Base-by-base conservation (phyloP, 768 basidiomycete genomes). In the Megacollybia marginata region DNA sequence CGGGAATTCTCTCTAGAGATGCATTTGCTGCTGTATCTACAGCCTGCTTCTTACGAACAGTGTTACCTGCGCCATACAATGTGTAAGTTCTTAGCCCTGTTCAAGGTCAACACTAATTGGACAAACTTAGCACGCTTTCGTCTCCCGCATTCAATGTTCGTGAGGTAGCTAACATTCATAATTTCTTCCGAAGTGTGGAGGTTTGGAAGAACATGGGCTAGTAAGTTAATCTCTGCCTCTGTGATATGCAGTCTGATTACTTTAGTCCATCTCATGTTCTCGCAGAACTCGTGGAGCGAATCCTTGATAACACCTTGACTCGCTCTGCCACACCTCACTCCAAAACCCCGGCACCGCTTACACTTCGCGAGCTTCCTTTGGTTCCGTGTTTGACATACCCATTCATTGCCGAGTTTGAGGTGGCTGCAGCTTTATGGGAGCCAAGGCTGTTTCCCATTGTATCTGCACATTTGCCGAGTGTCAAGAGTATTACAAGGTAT, bases 401-500 rank as follows among this genome's bases (percentile, higher is more conserved):
- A 13, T 48, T 48, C 47, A 5, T 34, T 11, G 33, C 47, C 13
- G 47, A 48, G 20, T 48, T 48, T 38, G 47, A 48, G 19, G 47
- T 48, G n/a, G 47, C 47, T 34, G 32, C 47, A 5, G 18, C 47
- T 15, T 18, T 48, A 20, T 48, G 47, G 47, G 47, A 48, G 35
- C 47, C 47, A 11, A 48, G 23, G 35, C 34, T 48, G 9, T 48
- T 48, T 13, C 47, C 47, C n/a, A 38, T 48, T 12, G 31, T 23
- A 9, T 48, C 47, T 48, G 34, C 19, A 34, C 28, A 15, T 9
- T 38, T 20, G 6, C 36, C 6, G 6, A 15, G 15, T 5, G 8
- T 18, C 18, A 18, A 13, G 18, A 18, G 18, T 8, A 40, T 40
- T 8, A 15, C 15, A 15, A 13, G 38, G 18, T 40, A 40, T 40